A percentile compares a stretch with the other conserved stretches of the same genome.
phyloP scores from a whole-genome alignment of 2,329 filamentous ascomycete genomes.

The Tolypocladium guangdongense region DNA sequence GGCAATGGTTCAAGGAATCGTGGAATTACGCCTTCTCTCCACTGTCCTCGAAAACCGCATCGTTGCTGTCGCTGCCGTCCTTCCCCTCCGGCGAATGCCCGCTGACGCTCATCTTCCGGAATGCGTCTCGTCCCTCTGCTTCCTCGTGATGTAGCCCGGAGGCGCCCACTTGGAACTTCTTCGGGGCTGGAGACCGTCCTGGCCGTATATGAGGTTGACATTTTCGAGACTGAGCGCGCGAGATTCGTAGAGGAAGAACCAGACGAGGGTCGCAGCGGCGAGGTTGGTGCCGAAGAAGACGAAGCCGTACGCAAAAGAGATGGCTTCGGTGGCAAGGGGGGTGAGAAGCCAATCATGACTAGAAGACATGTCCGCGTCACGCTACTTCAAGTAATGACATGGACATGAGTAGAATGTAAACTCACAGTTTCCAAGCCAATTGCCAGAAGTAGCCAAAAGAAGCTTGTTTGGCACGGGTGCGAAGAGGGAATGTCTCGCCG shows the following conservation, averaged over 20 bases:
- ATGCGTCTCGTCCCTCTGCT: conserved; percentile 20
- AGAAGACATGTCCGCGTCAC: conserved; percentile 5
- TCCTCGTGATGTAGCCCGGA: conserved; percentile 30
- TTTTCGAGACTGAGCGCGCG: conserved; percentile 57
- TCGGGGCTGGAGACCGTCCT: conserved; percentile 47
- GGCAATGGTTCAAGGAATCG: background rate
- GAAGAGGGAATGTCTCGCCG: conserved; percentile 52
- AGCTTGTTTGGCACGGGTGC: conserved; percentile 43
- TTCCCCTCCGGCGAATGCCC: conserved; percentile 1
- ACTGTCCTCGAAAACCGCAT: conserved; percentile 1
- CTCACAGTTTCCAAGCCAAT: conserved; percentile 50
- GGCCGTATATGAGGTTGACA: conserved; percentile 60
- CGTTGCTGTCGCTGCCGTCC: conserved; percentile 3
- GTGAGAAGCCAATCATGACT: conserved; percentile 57
- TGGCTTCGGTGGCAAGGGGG: conserved; percentile 50
- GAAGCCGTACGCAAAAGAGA: conserved; percentile 54
- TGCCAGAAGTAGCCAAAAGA: conserved; percentile 44
- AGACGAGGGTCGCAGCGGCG: conserved; percentile 46
- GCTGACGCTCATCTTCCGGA: conserved; percentile 9
- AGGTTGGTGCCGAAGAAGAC: conserved; percentile 55
- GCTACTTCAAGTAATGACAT: too few species aligned
- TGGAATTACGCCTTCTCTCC: background rate
- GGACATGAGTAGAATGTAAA: background rate
- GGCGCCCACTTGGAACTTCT: conserved; percentile 43
- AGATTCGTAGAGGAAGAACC: conserved; percentile 60